Evolutionary conservation across 164 flowering plant genomes (phyloP).

Genomic region (Dillenia turbinata): DNA sequence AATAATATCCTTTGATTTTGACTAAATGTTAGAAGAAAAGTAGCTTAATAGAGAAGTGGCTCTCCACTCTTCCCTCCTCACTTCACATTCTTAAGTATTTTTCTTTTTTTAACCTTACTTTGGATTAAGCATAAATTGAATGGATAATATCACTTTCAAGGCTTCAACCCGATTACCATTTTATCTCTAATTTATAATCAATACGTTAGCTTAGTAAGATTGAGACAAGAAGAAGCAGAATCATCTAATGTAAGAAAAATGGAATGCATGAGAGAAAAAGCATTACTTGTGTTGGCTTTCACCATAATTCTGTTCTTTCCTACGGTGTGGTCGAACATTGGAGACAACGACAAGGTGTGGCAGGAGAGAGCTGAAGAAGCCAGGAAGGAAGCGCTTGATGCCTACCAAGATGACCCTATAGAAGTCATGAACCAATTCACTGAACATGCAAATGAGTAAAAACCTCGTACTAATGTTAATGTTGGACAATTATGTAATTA

Average conservation of each 20-base stretch:
- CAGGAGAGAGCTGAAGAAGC: conserved; percentile 28
- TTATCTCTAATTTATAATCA: neutral
- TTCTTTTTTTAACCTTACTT: neutral
- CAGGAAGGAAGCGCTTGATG: conserved; percentile 15
- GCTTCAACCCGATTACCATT: neutral
- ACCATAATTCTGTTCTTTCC: conserved; percentile 12
- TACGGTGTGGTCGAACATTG: conserved; percentile 18
- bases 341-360: conserved; percentile 34
- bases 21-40: too few relatives aligned
- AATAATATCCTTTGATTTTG: too few relatives aligned
- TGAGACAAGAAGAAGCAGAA: neutral
- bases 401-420: conserved; percentile 32
- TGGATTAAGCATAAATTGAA: too few relatives aligned
- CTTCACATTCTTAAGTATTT: conserved; percentile 14
- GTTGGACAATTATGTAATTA: neutral
- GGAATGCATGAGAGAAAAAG: neutral
- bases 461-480: neutral
- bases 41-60: conserved; percentile 9
- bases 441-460: conserved; percentile 27
- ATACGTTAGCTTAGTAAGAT: neutral
- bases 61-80: conserved; percentile 31
- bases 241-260: neutral
- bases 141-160: too few relatives aligned
- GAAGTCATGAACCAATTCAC: conserved; percentile 22
- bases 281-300: neutral